A percentile compares a stretch with the other conserved stretches of the same genome.
Evolutionary conservation across 768 basidiomycete species (phyloP).

Genomic region (Psilocybe azurescens): DNA sequence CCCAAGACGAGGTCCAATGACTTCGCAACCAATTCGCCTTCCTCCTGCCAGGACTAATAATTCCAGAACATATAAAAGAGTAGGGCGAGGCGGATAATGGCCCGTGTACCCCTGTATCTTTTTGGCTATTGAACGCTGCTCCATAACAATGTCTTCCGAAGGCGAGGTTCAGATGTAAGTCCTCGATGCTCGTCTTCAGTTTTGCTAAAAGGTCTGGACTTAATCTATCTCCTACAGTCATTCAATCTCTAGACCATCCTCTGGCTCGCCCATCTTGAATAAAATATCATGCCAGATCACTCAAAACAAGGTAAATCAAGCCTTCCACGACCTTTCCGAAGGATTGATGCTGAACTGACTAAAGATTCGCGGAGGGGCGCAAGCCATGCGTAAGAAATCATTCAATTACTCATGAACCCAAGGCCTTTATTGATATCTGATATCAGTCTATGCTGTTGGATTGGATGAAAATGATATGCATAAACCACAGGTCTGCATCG

Average conservation of each 20-base stretch:
- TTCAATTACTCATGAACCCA: not conserved
- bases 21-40: slow-evolving; percentile 7
- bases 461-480: slow-evolving; percentile 81
- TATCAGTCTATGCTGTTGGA: slow-evolving; percentile 77
- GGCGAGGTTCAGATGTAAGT: slow-evolving; percentile 63
- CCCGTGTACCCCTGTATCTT: slow-evolving; percentile 6
- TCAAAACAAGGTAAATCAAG: slow-evolving; percentile 66
- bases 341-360: not conserved
- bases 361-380: slow-evolving; percentile 70
- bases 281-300: slow-evolving; percentile 77
- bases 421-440: not conserved
- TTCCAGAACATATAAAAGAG: slow-evolving; percentile 16
- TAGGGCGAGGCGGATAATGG: slow-evolving; percentile 38
- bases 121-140: slow-evolving; percentile 29
- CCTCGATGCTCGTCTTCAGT: not conserved
- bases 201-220: not conserved
- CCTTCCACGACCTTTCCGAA: not conserved
- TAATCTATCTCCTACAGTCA: slow-evolving; percentile 43
- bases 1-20: slow-evolving; percentile 13
- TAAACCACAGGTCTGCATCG: slow-evolving; percentile 71
- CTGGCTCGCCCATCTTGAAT: slow-evolving; percentile 56
- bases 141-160: slow-evolving; percentile 12
- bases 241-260: slow-evolving; percentile 24
- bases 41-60: not conserved
- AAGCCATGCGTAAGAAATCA: slow-evolving; percentile 78